Evolutionary conservation across 257 asterid genomes (phyloP), one percentile per base, ranked within the genome.

Genomic region (Mentha longifolia): DNA sequence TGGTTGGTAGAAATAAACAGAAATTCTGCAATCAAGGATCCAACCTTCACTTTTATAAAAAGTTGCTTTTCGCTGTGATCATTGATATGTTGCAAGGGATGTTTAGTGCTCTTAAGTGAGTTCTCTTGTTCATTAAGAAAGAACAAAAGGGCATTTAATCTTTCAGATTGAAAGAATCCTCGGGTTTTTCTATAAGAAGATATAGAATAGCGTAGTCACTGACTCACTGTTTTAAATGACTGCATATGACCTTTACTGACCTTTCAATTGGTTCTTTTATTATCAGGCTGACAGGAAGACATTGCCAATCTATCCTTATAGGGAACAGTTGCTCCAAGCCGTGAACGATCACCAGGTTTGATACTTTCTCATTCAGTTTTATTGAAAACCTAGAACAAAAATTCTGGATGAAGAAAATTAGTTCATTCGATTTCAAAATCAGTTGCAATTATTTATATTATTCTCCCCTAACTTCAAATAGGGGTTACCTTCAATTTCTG

Each of bases 281-380:
- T 68, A 68, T 82, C 90, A 91, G 95, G 85, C 42, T 31, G 98
- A 90, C n/a, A 88, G 97, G 65, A 90, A 91, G 78, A 88, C 95
- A 10, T 83, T 92, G 60, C 98, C 98, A 25, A 76, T 92, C 62
- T 92, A 84, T 80, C 90, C 87, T 12, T 90, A 88, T 58, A 81
- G 91, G 74, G 98, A 92, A 6, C 85, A 83, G 67, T 82, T 92
- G 85, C 96, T 90, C 42, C 81, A 85, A 80, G 97, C 98, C 59
- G 37, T 92, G 65, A 58, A 78, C 35, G 89, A 90, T 70, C 92
- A 92, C 69, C 97, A 92, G 97, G 95, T 89, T 72, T 54, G 77
- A 62, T 58, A 30, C 41, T 43, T 72, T 47, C 71, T 62, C 72
- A 12, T 65, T 45, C 71, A 16, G 31, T 31, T 70, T 8, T 47